A percentile compares a stretch with the other conserved stretches of the same genome.
Evolutionary conservation across 176 grass and related monocot genomes (phyloP).

Genomic region (Carex kokanica): DNA sequence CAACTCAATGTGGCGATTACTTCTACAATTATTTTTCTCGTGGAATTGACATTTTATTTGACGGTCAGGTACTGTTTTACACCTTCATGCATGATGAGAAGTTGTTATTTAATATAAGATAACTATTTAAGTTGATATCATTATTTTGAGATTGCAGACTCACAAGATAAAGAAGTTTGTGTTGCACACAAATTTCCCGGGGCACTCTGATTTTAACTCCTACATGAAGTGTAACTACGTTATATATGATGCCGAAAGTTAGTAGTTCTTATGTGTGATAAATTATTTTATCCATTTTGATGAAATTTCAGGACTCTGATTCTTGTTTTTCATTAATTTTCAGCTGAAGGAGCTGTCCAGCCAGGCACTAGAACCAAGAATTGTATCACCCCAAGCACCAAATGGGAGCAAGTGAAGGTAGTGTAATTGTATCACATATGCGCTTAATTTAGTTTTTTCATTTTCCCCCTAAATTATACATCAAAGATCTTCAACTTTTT

Average conservation of each 20-base stretch:
- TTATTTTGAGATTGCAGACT: constrained; percentile 48
- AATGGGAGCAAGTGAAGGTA: constrained; percentile 98
- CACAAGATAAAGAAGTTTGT: constrained; percentile 99
- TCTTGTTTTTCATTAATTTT: constrained; percentile 25
- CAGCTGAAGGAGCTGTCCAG: constrained; percentile 56
- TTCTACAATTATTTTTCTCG: constrained; percentile 95
- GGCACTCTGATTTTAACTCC: constrained; percentile 91
- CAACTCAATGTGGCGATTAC: constrained; percentile 81
- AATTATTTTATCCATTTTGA: constrained; percentile 7
- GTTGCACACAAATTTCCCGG: constrained; percentile 92
- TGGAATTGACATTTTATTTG: constrained; percentile 97
- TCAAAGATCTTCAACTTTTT: constrained; percentile 8
- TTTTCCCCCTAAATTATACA: background rate
- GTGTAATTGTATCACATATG: background rate
- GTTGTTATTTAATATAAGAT: constrained; percentile 16
- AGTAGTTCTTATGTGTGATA: constrained; percentile 27
- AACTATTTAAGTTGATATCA: background rate
- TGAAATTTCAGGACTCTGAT: constrained; percentile 15
- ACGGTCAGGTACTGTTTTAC: constrained; percentile 64
- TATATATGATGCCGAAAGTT: constrained; percentile 77
- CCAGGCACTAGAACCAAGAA: constrained; percentile 55
- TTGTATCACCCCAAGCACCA: constrained; percentile 79
- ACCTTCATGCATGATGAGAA: constrained; percentile 6
- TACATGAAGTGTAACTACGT: constrained; percentile 99
- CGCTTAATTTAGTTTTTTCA: background rate